These are phyloP conservation scores for Sinapis alba DNA, from an alignment of 441 rosid genomes.

Conservation along the genomic window DNA sequence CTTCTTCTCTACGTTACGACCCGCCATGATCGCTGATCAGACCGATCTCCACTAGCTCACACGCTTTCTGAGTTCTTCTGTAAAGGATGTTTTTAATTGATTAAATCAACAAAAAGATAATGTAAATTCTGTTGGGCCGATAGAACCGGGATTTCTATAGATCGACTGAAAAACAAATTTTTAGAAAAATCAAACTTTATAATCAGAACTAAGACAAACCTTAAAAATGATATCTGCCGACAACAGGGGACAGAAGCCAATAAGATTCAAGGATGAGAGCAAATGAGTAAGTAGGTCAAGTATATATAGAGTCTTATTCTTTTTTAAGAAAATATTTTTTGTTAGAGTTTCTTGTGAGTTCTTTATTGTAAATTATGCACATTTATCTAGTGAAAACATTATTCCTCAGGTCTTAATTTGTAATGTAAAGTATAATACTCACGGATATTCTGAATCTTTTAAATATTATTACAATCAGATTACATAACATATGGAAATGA, in stretches of 20 bases:
- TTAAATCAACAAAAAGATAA: neutral
- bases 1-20: slow-evolving; percentile 73
- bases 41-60: slow-evolving; percentile 5
- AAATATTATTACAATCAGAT: neutral
- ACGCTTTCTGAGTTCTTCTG: slow-evolving; percentile 23
- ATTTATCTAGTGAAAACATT: neutral
- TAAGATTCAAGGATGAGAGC: slow-evolving; percentile 7
- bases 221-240: neutral
- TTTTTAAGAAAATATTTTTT: neutral
- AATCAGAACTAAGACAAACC: slow-evolving; percentile 14
- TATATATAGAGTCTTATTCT: slow-evolving; percentile 12
- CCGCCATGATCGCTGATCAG: slow-evolving; percentile 50
- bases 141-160: slow-evolving; percentile 4
- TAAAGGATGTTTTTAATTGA: neutral
- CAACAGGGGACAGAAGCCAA: neutral
- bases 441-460: neutral
- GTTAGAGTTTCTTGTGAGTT: neutral
- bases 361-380: neutral
- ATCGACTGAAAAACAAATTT: neutral
- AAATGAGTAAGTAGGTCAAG: slow-evolving; percentile 5
- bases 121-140: slow-evolving; percentile 25
- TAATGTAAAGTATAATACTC: neutral
- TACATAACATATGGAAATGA: neutral
- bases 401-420: neutral
- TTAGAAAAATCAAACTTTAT: neutral